Base-by-base conservation (phyloP, 1,284 basidiomycete genomes). In the Moesziomyces aphidis region DNA sequence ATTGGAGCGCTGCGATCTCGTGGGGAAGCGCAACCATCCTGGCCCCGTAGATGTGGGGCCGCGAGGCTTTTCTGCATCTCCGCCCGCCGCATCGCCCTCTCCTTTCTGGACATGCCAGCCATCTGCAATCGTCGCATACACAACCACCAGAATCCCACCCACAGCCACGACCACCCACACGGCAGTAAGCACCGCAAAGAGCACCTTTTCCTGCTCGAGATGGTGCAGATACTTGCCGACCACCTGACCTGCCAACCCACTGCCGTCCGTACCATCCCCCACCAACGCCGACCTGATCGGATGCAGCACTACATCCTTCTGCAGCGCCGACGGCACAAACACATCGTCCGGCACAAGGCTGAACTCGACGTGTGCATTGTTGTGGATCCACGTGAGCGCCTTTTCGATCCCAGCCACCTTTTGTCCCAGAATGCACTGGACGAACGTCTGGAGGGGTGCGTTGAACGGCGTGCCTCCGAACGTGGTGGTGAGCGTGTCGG, bases 341-440 rank as follows among this genome's bases (percentile, higher is more conserved):
- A 91, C 88, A 61, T 89, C 88, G 51, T 90, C 86, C 60, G 92
- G 90, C 44, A 97, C 88, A 39, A 88, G 88, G 0, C 93, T 91
- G 55, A 97, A 89, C 73, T 92, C 87, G 72, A 97, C 88, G 50
- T 90, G 87, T 43, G 95, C 90, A 84, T 96, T 94, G 73, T 94
- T 87, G 78, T 95, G 91, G 67, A 98, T 87, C 89, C 96, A 98
- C 0, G 93, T 97, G 52, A 98, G 87, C 9, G 92, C 95, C 22
- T 90, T 88, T 85, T 95, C 93, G 77, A 99, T 88, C 8, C 91
- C 92, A 60, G 90, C 87, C 51, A 98, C 90, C 84, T 99, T 99
- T 65, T 89, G 89, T 6, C 95, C 95, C 72, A 98, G 88, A 78
- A 97, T 88, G 84, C 96, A 99, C 45, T 73, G 46, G 22, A 73